Evolutionary conservation across 2,329 filamentous ascomycete species (phyloP), one percentile per base, ranked within the genome.

Genomic region (Apiospora aurea): DNA sequence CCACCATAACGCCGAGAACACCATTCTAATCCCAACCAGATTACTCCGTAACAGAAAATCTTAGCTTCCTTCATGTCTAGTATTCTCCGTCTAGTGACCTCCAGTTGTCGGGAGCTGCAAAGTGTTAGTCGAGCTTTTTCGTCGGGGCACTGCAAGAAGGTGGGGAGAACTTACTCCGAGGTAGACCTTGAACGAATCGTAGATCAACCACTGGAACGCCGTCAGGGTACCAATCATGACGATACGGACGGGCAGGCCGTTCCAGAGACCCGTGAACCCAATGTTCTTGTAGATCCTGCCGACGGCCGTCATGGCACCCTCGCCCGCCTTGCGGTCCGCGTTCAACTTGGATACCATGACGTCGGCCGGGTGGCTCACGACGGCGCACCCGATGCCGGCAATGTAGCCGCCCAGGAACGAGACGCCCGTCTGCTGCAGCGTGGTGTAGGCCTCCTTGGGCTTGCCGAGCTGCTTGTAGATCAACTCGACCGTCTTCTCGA

Each of bases 311-410:
- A 92, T 92, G 74, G 94, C 93, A 1, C 89, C 89, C 85, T 97
- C 94, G 43, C 93, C 93, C 0, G 92, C 82, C 80, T 90, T 86
- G 70, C 93, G 90, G 75, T 90, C 90, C 43, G 93, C 90, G 79
- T 97, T 97, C 77, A 97, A 85, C 85, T 97, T 97, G 81, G 92
- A 94, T 72, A 96, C 94, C 93, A 97, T 95, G 78, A 97, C 94
- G 81, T 94, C 92, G 57, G 92, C 91, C 2, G 92, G 92, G 78
- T 94, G 92, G 38, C 90, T 92, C 41, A 95, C 92, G 70, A 94
- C 87, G 41, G 94, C 94, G 79, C 94, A 96, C 38, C 94, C 88
- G 76, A 97, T 94, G 83, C 94, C 94, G 29, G 94, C 94, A 70
- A 95, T 85, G 80, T 96, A 96, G 73, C 94, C 94, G 79, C 88